Percentiles rank a stretch among this genome's conserved stretches.
Evolutionary conservation across 192 early-diverging fungal genomes (phyloP).

Genomic region (Lunasporangiospora selenospora): DNA sequence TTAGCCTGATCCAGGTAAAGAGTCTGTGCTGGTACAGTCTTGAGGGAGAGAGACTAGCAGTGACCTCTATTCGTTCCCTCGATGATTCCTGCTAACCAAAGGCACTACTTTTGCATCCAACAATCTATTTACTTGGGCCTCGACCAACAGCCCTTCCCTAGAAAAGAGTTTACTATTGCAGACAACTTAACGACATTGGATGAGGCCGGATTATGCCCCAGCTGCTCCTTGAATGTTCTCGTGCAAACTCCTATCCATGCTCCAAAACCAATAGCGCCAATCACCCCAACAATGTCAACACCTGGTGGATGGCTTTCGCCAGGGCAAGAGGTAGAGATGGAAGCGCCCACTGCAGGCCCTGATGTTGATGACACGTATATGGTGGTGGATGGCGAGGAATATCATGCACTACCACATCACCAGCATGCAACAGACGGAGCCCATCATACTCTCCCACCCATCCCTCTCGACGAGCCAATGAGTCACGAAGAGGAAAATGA

Average conservation of each 20-base stretch:
- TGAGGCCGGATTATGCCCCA: conserved; percentile 24
- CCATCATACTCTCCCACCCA: too few species aligned
- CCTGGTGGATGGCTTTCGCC: conserved; percentile 22
- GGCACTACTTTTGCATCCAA: too few species aligned
- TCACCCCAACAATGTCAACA: background rate
- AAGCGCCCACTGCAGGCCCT: conserved; percentile 3
- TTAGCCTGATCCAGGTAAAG: conserved; percentile 40
- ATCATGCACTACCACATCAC: too few species aligned
- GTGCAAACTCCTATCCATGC: conserved; percentile 30
- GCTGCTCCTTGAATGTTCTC: conserved; percentile 43
- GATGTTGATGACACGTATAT: conserved; percentile 3
- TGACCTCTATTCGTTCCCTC: background rate
- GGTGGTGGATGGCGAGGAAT: background rate
- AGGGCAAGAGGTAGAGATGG: conserved; percentile 21
- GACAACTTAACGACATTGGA: conserved; percentile 20
- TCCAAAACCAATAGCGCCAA: conserved; percentile 26
- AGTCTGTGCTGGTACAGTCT: background rate
- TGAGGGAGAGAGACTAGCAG: background rate
- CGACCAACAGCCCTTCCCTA: conserved; percentile 37
- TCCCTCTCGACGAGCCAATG: too few species aligned
- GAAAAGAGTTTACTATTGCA: conserved; percentile 19
- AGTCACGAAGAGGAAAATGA: background rate
- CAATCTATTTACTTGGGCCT: too few species aligned
- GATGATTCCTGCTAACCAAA: background rate
- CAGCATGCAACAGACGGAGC: too few species aligned